Conservation (phyloP, 257 asterid genomes). For the Solanum acaule region DNA sequence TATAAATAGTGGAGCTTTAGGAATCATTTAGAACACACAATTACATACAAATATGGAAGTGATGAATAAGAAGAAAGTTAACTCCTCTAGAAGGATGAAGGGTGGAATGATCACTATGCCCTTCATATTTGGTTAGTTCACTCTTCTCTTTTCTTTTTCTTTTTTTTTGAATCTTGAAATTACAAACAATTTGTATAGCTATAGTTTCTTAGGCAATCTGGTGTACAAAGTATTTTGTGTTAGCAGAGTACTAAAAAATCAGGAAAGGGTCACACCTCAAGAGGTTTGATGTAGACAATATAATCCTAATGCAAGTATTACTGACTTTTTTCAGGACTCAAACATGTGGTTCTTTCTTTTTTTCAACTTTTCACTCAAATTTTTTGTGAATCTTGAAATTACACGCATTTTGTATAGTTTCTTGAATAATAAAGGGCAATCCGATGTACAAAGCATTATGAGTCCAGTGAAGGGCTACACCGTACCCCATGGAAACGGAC, state of each 20-base stretch:
- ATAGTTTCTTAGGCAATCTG: neutral
- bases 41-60: conserved; percentile 9
- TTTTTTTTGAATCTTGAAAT: neutral
- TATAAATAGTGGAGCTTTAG: conserved; percentile 28
- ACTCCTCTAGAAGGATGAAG: conserved; percentile 21
- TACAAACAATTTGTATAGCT: neutral
- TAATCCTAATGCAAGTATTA: neutral
- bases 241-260: neutral
- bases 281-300: neutral
- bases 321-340: neutral
- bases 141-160: neutral
- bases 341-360: neutral
- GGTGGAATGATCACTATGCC: conserved; percentile 90
- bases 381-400: neutral
- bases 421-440: neutral
- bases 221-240: neutral
- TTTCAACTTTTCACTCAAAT: neutral
- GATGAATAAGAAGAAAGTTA: conserved; percentile 20
- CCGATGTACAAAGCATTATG: accelerated
- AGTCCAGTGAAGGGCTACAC: neutral
- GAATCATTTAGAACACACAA: conserved; percentile 2
- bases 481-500: neutral
- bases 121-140: conserved; percentile 67
- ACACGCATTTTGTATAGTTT: neutral
- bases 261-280: neutral